Base-by-base conservation (phyloP, 169 alveolate species). In the Plasmodium vivax region DNA sequence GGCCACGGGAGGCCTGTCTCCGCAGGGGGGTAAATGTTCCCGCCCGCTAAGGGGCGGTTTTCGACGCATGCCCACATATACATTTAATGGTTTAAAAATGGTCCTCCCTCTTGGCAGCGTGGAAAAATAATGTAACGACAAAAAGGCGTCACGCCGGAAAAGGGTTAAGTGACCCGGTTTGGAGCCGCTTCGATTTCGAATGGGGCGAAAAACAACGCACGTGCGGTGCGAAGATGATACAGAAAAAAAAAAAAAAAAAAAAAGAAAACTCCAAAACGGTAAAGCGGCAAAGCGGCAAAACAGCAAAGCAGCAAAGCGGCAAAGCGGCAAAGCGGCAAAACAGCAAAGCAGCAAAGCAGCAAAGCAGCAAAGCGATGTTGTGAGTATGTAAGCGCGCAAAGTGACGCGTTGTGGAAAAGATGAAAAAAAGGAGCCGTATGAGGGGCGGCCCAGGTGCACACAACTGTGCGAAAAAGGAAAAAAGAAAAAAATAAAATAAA, bases 181-280 rank as follows among this genome's bases (percentile, higher is more conserved):
- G 27, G 32, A 74, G 83, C 14, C 9, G 23, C 54, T 32, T 34
- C 54, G 12, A n/a, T 74, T 74, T 32, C 23, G 43, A 74, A 74
- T 74, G 43, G n/a, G 5, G 41, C 34, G 41, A 27, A 71, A 62
- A 47, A 47, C 16, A 10, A 47, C 58, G 4, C 58, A 47, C 10
- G 1, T 5, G 12, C 58, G 12, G 12, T 47, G 58, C 58, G 16
- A 10, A 47, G n/a, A 10, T 32, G 10, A 74, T 34, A 74, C 19
- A 32, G 14, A 30, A 30, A 32, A 75, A 34, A 75, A 75, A 75
- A 75, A 75, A 75, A 75, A 75, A 75, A 75, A 75, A 74, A 74
- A 72, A 72, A 72, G 8, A 23, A 23, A 14, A 34, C 1, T 32
- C 47, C 54, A 73, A 32, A 73, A 73, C 19, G 8, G 3, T 9